phyloP scores from a whole-genome alignment of 768 basidiomycete genomes.

The Tricholoma flavovirens region DNA sequence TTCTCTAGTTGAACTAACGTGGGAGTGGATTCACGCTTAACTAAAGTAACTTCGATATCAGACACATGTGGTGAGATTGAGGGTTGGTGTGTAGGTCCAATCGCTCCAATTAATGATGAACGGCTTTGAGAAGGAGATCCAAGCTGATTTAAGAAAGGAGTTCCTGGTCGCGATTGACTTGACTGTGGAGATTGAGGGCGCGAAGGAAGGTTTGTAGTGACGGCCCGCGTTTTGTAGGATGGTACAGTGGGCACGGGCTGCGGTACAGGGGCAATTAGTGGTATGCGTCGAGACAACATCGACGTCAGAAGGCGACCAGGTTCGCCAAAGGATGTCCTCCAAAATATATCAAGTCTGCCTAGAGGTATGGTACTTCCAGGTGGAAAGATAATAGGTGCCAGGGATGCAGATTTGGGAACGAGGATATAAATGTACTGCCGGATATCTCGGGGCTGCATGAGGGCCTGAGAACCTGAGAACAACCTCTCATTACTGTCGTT shows the following conservation, averaged over 20 bases:
- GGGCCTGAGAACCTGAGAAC: slow-evolving; percentile 57
- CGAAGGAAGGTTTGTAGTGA: slow-evolving; percentile 34
- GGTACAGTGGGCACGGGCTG: slow-evolving; percentile 71
- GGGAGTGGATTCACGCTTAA: slow-evolving; percentile 45
- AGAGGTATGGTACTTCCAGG: slow-evolving; percentile 75
- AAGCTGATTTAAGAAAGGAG: slow-evolving; percentile 44
- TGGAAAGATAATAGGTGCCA: slow-evolving; percentile 42
- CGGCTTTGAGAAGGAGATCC: slow-evolving; percentile 39
- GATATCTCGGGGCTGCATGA: slow-evolving; percentile 80
- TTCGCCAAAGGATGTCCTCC: slow-evolving; percentile 83
- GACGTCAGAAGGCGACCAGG: slow-evolving; percentile 85
- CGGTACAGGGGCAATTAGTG: slow-evolving; percentile 37
- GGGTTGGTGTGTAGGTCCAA: slow-evolving; percentile 25
- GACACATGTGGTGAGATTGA: slow-evolving; percentile 18
- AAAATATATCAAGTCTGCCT: slow-evolving; percentile 84
- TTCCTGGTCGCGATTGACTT: slow-evolving; percentile 45
- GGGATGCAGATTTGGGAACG: slow-evolving; percentile 39
- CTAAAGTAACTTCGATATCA: slow-evolving; percentile 54
- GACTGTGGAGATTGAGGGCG: slow-evolving; percentile 58
- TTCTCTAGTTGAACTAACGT: slow-evolving; percentile 42
- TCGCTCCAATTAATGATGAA: slow-evolving; percentile 32
- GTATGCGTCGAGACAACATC: slow-evolving; percentile 79
- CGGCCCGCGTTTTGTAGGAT: slow-evolving; percentile 61
- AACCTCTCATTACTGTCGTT: slow-evolving; percentile 28
- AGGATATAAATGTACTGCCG: slow-evolving; percentile 88